phyloP scores from a whole-genome alignment of 1,284 basidiomycete species.

The Ceratobasidium sp. region DNA sequence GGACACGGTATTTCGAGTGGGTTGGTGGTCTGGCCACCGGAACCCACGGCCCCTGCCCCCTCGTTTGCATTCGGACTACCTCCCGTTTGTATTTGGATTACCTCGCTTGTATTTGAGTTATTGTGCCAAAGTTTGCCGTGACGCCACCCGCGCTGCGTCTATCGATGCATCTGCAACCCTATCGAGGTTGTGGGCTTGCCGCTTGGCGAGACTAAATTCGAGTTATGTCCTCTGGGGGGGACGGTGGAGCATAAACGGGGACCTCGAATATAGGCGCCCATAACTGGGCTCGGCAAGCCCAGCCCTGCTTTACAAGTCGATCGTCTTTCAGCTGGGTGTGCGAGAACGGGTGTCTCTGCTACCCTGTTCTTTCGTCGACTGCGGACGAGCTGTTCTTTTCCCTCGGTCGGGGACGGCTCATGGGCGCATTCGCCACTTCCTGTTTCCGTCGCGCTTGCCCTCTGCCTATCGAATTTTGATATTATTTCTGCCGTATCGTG shows the following conservation, averaged over 20 bases:
- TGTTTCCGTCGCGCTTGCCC: background rate
- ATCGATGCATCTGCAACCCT: background rate
- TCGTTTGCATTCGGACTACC: background rate
- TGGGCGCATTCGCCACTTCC: slow-evolving; percentile 1
- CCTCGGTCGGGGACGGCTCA: no score
- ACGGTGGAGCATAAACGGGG: background rate
- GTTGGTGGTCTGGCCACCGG: background rate
- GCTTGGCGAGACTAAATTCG: no score
- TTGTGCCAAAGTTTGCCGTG: background rate
- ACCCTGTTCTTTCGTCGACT: background rate
- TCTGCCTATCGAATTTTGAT: background rate
- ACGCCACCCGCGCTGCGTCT: background rate
- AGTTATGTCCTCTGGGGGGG: no score
- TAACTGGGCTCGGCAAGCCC: background rate
- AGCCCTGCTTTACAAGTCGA: background rate
- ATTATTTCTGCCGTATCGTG: background rate
- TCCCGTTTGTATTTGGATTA: background rate
- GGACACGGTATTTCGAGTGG: background rate
- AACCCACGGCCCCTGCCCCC: background rate
- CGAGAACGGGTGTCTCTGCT: background rate
- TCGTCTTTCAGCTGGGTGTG: background rate
- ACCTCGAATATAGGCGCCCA: background rate
- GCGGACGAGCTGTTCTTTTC: background rate
- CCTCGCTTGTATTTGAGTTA: no score
- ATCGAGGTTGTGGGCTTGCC: background rate